Evolutionary conservation across 768 basidiomycete genomes (phyloP).

Genomic region (Mycena amicta): DNA sequence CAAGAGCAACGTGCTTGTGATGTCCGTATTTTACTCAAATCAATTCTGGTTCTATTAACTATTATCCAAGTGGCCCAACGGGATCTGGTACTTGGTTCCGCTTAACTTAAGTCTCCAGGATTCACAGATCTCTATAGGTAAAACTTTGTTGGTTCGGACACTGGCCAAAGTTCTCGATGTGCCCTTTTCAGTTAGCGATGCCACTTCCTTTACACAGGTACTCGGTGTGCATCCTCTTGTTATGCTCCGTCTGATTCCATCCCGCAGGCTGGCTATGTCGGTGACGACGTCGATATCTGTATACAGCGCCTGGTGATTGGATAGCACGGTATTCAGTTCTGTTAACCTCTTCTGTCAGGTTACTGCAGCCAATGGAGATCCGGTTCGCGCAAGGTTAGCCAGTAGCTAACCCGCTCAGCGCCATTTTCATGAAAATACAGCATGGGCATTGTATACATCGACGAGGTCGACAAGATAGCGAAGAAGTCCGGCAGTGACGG

Average conservation of each 20-base stretch:
- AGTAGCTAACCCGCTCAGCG: background rate
- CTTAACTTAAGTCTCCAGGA: background rate
- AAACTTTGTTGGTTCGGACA: conserved; percentile 88
- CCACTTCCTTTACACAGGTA: conserved; percentile 92
- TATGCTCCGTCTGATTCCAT: conserved; percentile 12
- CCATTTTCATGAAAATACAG: conserved; percentile 39
- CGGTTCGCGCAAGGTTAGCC: conserved; percentile 74
- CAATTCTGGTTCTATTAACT: conserved; percentile 2
- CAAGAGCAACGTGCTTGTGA: conserved; percentile 93
- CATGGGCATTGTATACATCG: conserved; percentile 93
- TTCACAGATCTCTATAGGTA: conserved; percentile 61
- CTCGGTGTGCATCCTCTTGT: conserved; percentile 1
- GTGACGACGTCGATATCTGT: conserved; percentile 94
- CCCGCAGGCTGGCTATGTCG: conserved; percentile 80
- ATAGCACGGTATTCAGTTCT: background rate
- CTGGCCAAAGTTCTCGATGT: conserved; percentile 91
- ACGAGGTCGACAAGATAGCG: conserved; percentile 94
- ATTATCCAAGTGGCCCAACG: conserved; percentile 67
- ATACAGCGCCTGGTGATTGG: conserved; percentile 74
- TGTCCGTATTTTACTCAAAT: conserved; percentile 52
- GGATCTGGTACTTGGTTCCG: conserved; percentile 63
- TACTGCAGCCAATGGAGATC: conserved; percentile 90
- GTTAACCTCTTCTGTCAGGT: conserved; percentile 45
- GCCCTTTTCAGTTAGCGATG: conserved; percentile 92
- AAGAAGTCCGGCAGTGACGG: conserved; percentile 68